Evolutionary conservation across 108 stramenopile species (phyloP).

Genomic region (Licmophora abbreviata): DNA sequence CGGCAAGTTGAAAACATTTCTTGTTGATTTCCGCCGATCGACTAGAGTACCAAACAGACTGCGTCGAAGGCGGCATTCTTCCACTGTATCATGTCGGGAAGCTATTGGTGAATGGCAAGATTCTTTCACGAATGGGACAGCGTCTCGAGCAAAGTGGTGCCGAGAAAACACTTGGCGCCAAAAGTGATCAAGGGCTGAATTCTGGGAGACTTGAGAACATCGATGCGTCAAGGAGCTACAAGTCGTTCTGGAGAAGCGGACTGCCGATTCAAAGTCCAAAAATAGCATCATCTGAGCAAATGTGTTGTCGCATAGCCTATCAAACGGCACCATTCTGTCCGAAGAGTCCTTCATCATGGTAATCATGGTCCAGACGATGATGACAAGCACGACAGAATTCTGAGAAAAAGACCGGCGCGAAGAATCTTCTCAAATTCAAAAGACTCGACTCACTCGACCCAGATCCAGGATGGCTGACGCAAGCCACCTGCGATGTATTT

Average conservation of each 20-base stretch:
- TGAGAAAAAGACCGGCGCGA: no score
- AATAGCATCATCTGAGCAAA: constrained; percentile 24
- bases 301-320: constrained; percentile 34
- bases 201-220: constrained; percentile 5
- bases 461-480: no score
- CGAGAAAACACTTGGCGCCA: constrained; percentile 28
- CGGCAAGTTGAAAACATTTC: constrained; percentile 23
- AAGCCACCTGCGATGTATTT: no score
- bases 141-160: constrained; percentile 36
- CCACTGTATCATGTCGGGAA: no score
- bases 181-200: constrained; percentile 6
- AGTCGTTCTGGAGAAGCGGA: constrained; percentile 19
- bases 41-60: constrained; percentile 23
- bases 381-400: no score
- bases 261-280: constrained; percentile 27
- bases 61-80: constrained; percentile 17
- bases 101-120: no score
- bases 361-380: no score
- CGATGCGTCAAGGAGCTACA: not conserved
- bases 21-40: constrained; percentile 2
- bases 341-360: no score
- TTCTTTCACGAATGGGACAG: no score
- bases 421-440: no score
- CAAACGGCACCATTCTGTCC: no score
- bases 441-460: no score